These are phyloP conservation scores for Solanum medicagineum DNA, from an alignment of 257 asterid species.

Conservation along the genomic window DNA sequence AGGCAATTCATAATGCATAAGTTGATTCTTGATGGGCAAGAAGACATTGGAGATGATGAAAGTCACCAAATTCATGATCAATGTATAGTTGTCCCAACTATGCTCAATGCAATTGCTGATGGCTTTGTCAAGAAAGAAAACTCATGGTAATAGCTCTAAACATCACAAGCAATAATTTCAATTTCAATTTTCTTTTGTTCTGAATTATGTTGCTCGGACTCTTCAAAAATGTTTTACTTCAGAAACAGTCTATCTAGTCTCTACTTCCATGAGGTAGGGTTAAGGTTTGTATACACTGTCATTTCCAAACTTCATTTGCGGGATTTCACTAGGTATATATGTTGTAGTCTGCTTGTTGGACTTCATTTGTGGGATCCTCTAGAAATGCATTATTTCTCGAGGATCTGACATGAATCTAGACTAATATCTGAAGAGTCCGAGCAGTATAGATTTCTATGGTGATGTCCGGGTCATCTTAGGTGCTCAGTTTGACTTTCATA, in stretches of 20 bases:
- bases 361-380: background rate
- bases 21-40: constrained; percentile 15
- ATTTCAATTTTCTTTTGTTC: background rate
- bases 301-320: background rate
- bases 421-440: background rate
- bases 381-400: background rate
- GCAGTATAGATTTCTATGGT: background rate
- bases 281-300: background rate
- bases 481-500: background rate
- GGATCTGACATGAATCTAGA: background rate
- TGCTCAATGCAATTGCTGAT: constrained; percentile 16
- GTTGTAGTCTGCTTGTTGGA: background rate
- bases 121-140: constrained; percentile 57
- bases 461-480: background rate
- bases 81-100: constrained; percentile 24
- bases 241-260: background rate
- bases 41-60: constrained; percentile 9
- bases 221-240: background rate
- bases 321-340: background rate
- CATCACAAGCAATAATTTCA: background rate
- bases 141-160: constrained; percentile 45
- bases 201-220: background rate
- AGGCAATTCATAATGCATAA: constrained; percentile 14
- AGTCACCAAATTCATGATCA: constrained; percentile 8
- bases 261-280: background rate